Conservation (phyloP, 192 early-diverging fungal species). For the Backusella australiensis region DNA sequence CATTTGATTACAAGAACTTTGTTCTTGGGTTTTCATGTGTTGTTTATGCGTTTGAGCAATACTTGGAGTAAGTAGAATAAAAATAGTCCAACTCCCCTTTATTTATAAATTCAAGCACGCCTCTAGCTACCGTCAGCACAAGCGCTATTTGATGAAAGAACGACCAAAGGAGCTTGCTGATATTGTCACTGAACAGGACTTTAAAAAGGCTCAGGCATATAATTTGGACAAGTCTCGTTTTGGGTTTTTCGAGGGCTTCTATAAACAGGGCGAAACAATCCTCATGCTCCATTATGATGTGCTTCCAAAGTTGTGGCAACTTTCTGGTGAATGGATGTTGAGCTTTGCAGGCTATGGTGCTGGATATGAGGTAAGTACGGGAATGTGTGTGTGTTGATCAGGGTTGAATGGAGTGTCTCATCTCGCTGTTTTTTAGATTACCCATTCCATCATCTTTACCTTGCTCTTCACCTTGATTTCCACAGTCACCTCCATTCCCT, state of each 20-base stretch:
- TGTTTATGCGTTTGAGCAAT: constrained; percentile 80
- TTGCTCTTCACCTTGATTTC: constrained; percentile 53
- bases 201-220: constrained; percentile 81
- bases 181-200: constrained; percentile 75
- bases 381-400: not conserved
- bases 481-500: constrained; percentile 71
- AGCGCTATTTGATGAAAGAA: constrained; percentile 59
- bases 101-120: not conserved
- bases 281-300: constrained; percentile 66
- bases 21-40: constrained; percentile 70
- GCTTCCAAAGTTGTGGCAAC: constrained; percentile 72
- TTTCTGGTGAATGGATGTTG: constrained; percentile 52
- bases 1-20: constrained; percentile 69
- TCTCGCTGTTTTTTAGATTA: constrained; percentile 52
- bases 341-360: constrained; percentile 50
- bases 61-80: constrained; percentile 56
- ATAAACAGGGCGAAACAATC: constrained; percentile 67
- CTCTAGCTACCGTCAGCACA: constrained; percentile 71
- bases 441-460: constrained; percentile 81
- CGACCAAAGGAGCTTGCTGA: constrained; percentile 69
- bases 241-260: constrained; percentile 61
- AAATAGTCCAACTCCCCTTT: not conserved
- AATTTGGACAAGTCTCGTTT: constrained; percentile 83
- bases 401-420: not conserved
- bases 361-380: constrained; percentile 62